Evolutionary conservation across 768 basidiomycete genomes (phyloP), one percentile per base, ranked within the genome.

Genomic region (Panus rudis): DNA sequence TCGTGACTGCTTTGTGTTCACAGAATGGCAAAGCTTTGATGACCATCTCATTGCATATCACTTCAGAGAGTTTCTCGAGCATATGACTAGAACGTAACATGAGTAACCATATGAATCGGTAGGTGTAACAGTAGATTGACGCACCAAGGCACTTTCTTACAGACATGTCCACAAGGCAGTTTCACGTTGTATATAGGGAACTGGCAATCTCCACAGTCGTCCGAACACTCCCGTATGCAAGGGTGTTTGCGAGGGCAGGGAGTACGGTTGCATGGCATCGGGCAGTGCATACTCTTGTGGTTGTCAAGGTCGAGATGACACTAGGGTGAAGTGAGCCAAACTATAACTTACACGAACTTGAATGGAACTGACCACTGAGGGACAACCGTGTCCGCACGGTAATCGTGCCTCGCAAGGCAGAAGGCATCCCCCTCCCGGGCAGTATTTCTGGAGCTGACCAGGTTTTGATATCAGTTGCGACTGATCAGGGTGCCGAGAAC

Each of bases 341-440:
- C 28, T 30, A 10, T 30, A 10, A 8, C 4, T 27, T 13, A 31
- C 2, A 24, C 23, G 12, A n/a, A 8, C 11, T 3, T 3, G 25
- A 26, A 20, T 27, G 10, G 8, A 2, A 42, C 59, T 28, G 56
- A 79, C 80, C 60, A 76, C 76, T 47, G 69, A 79, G 0, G 78
- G 76, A 52, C 83, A 85, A 3, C 68, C 59, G 53, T 85, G 83
- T 2, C 83, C 83, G 50, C 83, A 85, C 17, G 62, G 57, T 21
- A 85, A 60, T 14, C 67, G 63, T 8, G 63, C 62, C 25, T 70
- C 68, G 46, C 83, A 85, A 4, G 72, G 65, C n/a, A 61, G 61
- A 40, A 81, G 59, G 54, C 83, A 85, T 2, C 83, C 82, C 21
- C 82, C 82, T 76, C 78, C 1, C 79, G 83, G 0, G 83, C 72